Percentiles rank a stretch among this genome's conserved stretches.
phyloP scores from a whole-genome alignment of 2,329 filamentous ascomycete genomes.

The Aspergillus ruber region DNA sequence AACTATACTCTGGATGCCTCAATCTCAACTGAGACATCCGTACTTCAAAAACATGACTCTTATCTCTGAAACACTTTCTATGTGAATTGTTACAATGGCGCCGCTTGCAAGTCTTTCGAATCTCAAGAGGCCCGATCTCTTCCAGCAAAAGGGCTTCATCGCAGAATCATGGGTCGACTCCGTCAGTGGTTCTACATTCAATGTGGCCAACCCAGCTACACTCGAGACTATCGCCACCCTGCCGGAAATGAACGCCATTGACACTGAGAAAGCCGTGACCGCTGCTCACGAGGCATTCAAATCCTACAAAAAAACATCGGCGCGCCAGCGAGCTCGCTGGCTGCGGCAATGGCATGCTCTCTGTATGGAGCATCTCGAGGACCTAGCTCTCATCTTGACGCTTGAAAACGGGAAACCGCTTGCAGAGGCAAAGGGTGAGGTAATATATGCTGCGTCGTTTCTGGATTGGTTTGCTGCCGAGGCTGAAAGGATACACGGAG shows the following conservation, averaged over 20 bases:
- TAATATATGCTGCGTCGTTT: slow-evolving; percentile 45
- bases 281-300: slow-evolving; percentile 4
- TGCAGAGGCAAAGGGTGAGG: slow-evolving; percentile 45
- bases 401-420: slow-evolving; percentile 58
- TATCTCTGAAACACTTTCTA: too few species aligned
- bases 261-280: slow-evolving; percentile 2
- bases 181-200: slow-evolving; percentile 2
- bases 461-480: slow-evolving; percentile 50
- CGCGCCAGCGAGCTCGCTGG: slow-evolving; percentile 5
- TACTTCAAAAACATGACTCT: too few species aligned
- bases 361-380: slow-evolving; percentile 49
- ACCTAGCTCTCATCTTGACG: slow-evolving; percentile 46
- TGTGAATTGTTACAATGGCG: too few species aligned
- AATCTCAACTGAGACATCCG: too few species aligned
- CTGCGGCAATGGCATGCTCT: slow-evolving; percentile 52
- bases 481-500: slow-evolving; percentile 44
- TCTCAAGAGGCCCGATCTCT: slow-evolving; percentile 18
- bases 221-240: slow-evolving; percentile 5
- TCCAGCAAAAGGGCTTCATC: slow-evolving; percentile 20
- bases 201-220: slow-evolving; percentile 6
- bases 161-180: slow-evolving; percentile 6
- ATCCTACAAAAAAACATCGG: slow-evolving; percentile 2
- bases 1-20: too few species aligned
- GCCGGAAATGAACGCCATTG: slow-evolving; percentile 3
- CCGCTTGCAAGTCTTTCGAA: too few species aligned